Evolutionary conservation across 306 rosid genomes (phyloP), one percentile per base, ranked within the genome.

Genomic region (Prunus mongolica): DNA sequence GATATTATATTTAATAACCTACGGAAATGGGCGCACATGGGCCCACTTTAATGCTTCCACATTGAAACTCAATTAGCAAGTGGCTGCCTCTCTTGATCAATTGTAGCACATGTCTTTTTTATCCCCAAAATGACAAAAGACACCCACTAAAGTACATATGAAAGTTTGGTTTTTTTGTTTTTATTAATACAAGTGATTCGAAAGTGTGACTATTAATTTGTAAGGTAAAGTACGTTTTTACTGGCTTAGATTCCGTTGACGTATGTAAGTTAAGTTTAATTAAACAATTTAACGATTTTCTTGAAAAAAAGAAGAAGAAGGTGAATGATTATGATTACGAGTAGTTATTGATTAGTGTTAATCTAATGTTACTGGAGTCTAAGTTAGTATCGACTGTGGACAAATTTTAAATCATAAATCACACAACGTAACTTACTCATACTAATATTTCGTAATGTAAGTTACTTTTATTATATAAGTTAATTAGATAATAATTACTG

Each of bases 21-120:
- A 60, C 46, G 71, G 66, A 25, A 16, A 34, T 65, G 74, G 73
- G 12, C 9, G 73, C 61, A 20, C 73, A 24, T 18, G 78, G 45
- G 44, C 67, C 66, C 16, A 62, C 81, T 13, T 22, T 2, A 2
- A n/a, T 69, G 49, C 20, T 47, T 19, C 7, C 19, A 8, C 16
- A 9, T 13, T 12, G n/a, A 12, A 57, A 32, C 46, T 60, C 5
- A 60, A 18, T 65, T 55, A 6, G 20, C 27, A 2, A 44, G 30
- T 46, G 62, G 13, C 75, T 20, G 0, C 18, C 5, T 20, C 56
- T 46, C 24, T 19, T 32, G 27, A 30, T 57, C 75, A 58, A 34
- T 5, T 69, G 38, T 38, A 20, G 19, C 66, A 25, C 67, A 32
- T 18, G 68, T 18, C 47, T 32, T 16, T 64, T 63, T 30, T 5